Conservation (phyloP, 108 stramenopile species). For the Conticribra weissflogii region DNA sequence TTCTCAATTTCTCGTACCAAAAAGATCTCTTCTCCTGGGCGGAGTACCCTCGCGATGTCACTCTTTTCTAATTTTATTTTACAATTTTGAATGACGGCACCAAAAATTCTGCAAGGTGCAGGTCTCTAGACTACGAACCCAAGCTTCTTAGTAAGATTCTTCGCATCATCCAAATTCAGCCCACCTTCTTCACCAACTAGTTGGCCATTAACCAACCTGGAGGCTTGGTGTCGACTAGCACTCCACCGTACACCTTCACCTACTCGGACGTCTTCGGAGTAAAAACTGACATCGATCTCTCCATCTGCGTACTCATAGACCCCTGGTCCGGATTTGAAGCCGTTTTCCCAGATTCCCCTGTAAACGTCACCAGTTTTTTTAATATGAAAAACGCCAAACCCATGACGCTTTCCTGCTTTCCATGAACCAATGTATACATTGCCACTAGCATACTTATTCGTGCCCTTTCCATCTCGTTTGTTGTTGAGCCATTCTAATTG, state of each 20-base stretch:
- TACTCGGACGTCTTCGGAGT: conserved; percentile 29
- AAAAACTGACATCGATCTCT: conserved; percentile 41
- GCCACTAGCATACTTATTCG: conserved; percentile 23
- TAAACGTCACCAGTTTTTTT: conserved; percentile 42
- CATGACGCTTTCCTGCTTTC: conserved; percentile 35
- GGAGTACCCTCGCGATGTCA: neutral
- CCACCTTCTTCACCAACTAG: conserved; percentile 30
- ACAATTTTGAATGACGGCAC: conserved; percentile 3
- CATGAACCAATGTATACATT: conserved; percentile 33
- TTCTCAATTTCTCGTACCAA: neutral
- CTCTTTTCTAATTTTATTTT: neutral
- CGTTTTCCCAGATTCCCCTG: conserved; percentile 35
- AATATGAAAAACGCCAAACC: conserved; percentile 46
- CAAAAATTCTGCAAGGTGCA: too few relatives aligned
- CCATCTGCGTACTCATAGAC: conserved; percentile 46
- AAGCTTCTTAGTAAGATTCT: conserved; percentile 28
- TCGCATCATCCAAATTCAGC: conserved; percentile 29
- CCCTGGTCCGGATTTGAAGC: conserved; percentile 36
- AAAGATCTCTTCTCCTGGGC: neutral
- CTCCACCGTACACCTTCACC: conserved; percentile 48
- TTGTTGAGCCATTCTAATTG: conserved; percentile 14
- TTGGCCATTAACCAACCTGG: conserved; percentile 29
- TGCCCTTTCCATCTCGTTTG: conserved; percentile 38
- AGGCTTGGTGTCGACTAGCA: conserved; percentile 27
- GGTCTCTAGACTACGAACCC: conserved; percentile 32